A percentile compares a stretch with the other conserved stretches of the same genome.
phyloP scores from a whole-genome alignment of 306 rosid genomes.

The Albizia julibrissin region DNA sequence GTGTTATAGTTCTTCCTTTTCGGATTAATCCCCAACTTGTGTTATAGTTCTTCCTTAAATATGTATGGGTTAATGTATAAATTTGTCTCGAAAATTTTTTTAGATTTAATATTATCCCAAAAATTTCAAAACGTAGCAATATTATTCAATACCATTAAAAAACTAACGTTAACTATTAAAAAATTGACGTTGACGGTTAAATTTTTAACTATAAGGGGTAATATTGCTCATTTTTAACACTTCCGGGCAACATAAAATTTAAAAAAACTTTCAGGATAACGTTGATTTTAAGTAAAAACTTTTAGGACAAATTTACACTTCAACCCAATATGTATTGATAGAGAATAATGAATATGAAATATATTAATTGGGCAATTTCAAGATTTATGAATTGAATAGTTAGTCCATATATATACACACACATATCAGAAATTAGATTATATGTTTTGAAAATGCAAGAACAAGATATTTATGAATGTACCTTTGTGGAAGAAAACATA shows the following conservation, averaged over 20 bases:
- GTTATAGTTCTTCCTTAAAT: not conserved
- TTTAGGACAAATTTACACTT: no score
- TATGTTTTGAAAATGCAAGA: not conserved
- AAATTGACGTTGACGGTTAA: no score
- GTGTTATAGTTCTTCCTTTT: no score
- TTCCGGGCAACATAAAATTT: no score
- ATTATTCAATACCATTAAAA: no score
- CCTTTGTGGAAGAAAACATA: not conserved
- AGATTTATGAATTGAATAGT: not conserved
- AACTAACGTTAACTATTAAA: no score
- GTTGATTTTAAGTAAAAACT: no score
- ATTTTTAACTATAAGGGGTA: no score
- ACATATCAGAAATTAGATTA: not conserved
- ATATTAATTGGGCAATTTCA: not conserved
- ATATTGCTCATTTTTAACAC: no score
- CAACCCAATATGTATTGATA: not conserved
- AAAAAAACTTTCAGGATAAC: not conserved
- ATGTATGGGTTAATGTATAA: no score
- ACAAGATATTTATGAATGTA: not conserved
- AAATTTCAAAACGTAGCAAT: no score
- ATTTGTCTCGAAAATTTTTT: no score
- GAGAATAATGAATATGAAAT: not conserved
- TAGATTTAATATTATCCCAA: fast-evolving
- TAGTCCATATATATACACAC: not conserved
- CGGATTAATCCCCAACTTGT: not conserved